Percentiles rank a stretch among this genome's conserved stretches.
These are phyloP conservation scores for Entoloma clypeatum DNA, from an alignment of 1,284 basidiomycete species.

Conservation along the genomic window DNA sequence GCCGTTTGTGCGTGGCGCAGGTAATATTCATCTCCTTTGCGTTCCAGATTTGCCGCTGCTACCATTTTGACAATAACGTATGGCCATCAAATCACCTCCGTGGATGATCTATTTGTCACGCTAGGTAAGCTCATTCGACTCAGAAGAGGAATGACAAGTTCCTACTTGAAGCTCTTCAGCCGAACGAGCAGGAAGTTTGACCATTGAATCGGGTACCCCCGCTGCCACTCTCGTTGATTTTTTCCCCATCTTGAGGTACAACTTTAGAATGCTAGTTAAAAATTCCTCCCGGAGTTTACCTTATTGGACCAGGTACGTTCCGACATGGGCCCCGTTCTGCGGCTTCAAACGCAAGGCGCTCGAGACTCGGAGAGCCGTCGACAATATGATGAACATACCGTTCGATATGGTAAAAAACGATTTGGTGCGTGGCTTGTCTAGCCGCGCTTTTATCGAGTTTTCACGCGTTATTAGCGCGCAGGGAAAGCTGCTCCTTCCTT, in stretches of 20 bases:
- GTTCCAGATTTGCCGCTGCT: conserved; percentile 39
- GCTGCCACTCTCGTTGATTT: conserved; percentile 54
- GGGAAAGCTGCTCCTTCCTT: conserved; percentile 49
- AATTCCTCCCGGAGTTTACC: conserved; percentile 1
- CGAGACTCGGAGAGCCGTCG: conserved; percentile 39
- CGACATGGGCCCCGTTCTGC: conserved; percentile 53
- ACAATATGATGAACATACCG: conserved; percentile 46
- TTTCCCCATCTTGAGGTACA: conserved; percentile 46
- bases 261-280: conserved; percentile 1
- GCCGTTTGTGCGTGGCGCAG: no score
- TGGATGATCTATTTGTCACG: conserved; percentile 39
- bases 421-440: conserved; percentile 41
- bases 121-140: conserved; percentile 30
- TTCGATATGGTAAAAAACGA: conserved; percentile 50
- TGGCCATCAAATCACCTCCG: conserved; percentile 38
- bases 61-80: conserved; percentile 47
- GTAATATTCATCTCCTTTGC: neutral
- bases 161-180: conserved; percentile 28
- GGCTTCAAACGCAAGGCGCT: conserved; percentile 51
- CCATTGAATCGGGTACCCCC: conserved; percentile 47
- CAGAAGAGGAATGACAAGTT: conserved; percentile 22
- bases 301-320: conserved; percentile 37
- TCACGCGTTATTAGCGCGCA: conserved; percentile 30
- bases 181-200: conserved; percentile 44
- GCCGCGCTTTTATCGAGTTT: conserved; percentile 12